Percentiles rank a stretch among this genome's conserved stretches.
phyloP scores from a whole-genome alignment of 148 eudicot species.

The Arctostaphylos glauca region DNA sequence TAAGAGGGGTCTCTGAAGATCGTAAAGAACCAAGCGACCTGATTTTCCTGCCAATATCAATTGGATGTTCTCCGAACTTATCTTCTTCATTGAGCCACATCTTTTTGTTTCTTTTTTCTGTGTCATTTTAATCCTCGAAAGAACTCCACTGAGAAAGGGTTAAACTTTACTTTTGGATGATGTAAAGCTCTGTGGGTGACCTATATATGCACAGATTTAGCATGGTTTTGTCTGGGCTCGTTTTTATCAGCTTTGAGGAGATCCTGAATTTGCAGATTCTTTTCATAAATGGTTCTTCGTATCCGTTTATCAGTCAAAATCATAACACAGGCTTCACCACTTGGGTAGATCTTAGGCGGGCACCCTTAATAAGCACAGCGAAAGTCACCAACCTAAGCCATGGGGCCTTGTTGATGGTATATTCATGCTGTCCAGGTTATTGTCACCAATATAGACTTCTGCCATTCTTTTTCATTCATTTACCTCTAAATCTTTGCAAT shows the following conservation, averaged over 20 bases:
- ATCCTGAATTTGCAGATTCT: slow-evolving; percentile 5
- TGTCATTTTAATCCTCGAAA: background rate
- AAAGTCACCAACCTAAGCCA: too few relatives aligned
- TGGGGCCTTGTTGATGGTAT: too few relatives aligned
- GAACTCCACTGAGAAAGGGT: slow-evolving; percentile 6
- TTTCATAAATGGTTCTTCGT: background rate
- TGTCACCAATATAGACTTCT: background rate
- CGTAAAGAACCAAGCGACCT: slow-evolving; percentile 4
- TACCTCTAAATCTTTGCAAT: background rate
- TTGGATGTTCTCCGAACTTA: background rate
- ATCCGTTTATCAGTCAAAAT: background rate
- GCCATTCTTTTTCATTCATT: background rate
- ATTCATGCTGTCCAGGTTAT: background rate
- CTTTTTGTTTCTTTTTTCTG: background rate
- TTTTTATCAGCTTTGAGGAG: background rate
- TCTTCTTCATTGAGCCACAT: slow-evolving; percentile 5
- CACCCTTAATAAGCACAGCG: too few relatives aligned
- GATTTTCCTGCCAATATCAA: background rate
- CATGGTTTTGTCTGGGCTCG: background rate
- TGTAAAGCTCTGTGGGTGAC: slow-evolving; percentile 14
- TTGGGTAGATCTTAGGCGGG: too few relatives aligned
- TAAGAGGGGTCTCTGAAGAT: slow-evolving; percentile 9
- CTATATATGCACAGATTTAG: slow-evolving; percentile 5
- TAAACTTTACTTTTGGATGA: slow-evolving; percentile 11
- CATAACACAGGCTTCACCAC: too few relatives aligned